Evolutionary conservation across 73 alveolate genomes (phyloP).

Genomic region (Paramecium bursaria): DNA sequence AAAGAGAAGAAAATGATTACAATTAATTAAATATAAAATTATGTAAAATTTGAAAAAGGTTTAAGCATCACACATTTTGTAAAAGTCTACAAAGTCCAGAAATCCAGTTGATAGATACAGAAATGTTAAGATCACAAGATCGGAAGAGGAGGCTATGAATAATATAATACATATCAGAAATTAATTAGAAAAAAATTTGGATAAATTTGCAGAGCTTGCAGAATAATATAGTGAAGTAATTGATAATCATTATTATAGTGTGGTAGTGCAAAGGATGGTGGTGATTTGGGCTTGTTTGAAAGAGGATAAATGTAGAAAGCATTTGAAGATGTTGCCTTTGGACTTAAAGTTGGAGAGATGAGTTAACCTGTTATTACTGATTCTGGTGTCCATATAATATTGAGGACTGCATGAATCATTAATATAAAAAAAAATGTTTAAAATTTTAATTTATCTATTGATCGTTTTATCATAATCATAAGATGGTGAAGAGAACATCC

Average conservation of each 20-base stretch:
- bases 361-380: conserved; percentile 93
- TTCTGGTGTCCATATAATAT: conserved; percentile 78
- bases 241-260: conserved; percentile 67
- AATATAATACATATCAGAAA: conserved; percentile 8
- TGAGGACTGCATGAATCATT: conserved; percentile 48
- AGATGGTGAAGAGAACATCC: neutral
- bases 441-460: conserved; percentile 7
- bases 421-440: neutral
- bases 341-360: conserved; percentile 87
- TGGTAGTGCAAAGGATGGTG: conserved; percentile 92
- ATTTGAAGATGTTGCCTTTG: conserved; percentile 96
- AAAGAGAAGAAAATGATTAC: conserved; percentile 17
- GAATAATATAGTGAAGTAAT: conserved; percentile 36
- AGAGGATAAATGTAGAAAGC: conserved; percentile 93
- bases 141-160: conserved; percentile 38
- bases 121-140: conserved; percentile 38
- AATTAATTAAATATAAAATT: neutral
- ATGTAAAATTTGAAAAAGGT: neutral
- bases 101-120: conserved; percentile 45
- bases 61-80: neutral
- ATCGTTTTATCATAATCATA: neutral
- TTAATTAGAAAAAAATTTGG: neutral
- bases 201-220: conserved; percentile 38
- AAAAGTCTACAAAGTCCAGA: conserved; percentile 23
- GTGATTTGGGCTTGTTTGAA: conserved; percentile 93